A percentile compares a stretch with the other conserved stretches of the same genome.
Evolutionary conservation across 148 eudicot species (phyloP).

Genomic region (Agrostemma githago): DNA sequence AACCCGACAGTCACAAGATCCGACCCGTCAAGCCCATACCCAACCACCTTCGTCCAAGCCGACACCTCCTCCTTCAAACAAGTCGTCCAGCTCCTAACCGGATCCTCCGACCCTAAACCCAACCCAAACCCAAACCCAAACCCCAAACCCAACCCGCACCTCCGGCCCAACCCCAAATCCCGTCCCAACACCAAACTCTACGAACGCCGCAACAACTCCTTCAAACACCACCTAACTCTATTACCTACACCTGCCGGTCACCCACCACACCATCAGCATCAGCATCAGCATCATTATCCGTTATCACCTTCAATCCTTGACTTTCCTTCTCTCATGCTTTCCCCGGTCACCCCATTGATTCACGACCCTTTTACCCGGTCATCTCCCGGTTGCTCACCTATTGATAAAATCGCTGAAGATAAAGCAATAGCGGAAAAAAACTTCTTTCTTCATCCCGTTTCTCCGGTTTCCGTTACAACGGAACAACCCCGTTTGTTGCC

Average conservation of each 20-base stretch:
- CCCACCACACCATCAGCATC: constrained; percentile 23
- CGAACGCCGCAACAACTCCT: constrained; percentile 56
- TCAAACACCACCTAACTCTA: constrained; percentile 25
- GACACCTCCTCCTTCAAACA: constrained; percentile 73
- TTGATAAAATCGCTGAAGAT: constrained; percentile 42
- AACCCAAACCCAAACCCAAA: constrained; percentile 29
- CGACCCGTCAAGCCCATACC: constrained; percentile 57
- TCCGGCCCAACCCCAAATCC: constrained; percentile 42
- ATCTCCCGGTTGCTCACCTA: constrained; percentile 15
- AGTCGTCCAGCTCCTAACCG: constrained; percentile 76
- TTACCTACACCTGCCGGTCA: constrained; percentile 30
- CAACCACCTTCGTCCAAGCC: constrained; percentile 73
- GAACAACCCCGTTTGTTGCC: constrained; percentile 59
- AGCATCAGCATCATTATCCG: neutral
- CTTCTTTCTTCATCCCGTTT: constrained; percentile 55
- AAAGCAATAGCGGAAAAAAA: constrained; percentile 56
- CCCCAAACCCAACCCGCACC: constrained; percentile 46
- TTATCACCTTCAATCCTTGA: constrained; percentile 70
- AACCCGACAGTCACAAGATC: constrained; percentile 33
- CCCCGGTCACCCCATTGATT: constrained; percentile 47
- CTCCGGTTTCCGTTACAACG: constrained; percentile 50
- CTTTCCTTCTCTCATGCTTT: constrained; percentile 54
- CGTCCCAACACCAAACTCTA: constrained; percentile 53
- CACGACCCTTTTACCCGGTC: constrained; percentile 54
- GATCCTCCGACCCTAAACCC: constrained; percentile 44